A percentile compares a stretch with the other conserved stretches of the same genome.
phyloP scores from a whole-genome alignment of 2,329 filamentous ascomycete genomes.

The Diplodia corticola region DNA sequence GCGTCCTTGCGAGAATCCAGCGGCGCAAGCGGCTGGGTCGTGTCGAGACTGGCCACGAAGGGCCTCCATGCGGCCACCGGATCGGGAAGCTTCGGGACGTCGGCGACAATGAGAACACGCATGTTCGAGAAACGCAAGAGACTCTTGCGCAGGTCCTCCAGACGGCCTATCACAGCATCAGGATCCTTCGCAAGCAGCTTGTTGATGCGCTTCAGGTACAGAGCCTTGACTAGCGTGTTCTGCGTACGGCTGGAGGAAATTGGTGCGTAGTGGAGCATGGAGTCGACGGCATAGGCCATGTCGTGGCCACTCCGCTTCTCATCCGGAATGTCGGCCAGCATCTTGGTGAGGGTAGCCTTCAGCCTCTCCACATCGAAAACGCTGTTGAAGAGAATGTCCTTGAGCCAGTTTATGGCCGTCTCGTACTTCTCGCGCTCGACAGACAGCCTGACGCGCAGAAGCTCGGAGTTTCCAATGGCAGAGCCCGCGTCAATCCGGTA shows the following conservation, averaged over 20 bases:
- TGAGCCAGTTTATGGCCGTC: constrained; percentile 78
- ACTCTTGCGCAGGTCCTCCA: constrained; percentile 72
- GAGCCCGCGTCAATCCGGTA: constrained; percentile 72
- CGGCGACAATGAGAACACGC: constrained; percentile 78
- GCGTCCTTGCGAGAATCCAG: constrained; percentile 69
- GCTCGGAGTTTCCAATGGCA: constrained; percentile 74
- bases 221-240: constrained; percentile 79
- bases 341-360: constrained; percentile 66
- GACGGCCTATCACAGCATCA: constrained; percentile 70
- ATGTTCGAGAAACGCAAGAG: constrained; percentile 86
- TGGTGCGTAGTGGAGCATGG: constrained; percentile 75
- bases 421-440: constrained; percentile 87
- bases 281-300: constrained; percentile 64
- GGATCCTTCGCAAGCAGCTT: constrained; percentile 75
- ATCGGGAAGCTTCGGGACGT: constrained; percentile 70
- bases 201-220: constrained; percentile 83
- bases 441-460: constrained; percentile 78
- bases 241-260: constrained; percentile 76
- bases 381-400: constrained; percentile 82
- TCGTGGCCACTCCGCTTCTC: constrained; percentile 80
- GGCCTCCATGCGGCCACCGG: constrained; percentile 79
- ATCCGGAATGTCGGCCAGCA: constrained; percentile 89
- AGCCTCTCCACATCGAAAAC: constrained; percentile 74
- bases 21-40: constrained; percentile 61
- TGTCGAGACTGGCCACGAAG: constrained; percentile 57